These are phyloP conservation scores for Verticillium isaacii DNA, from an alignment of 2,329 filamentous ascomycete genomes.

Conservation along the genomic window DNA sequence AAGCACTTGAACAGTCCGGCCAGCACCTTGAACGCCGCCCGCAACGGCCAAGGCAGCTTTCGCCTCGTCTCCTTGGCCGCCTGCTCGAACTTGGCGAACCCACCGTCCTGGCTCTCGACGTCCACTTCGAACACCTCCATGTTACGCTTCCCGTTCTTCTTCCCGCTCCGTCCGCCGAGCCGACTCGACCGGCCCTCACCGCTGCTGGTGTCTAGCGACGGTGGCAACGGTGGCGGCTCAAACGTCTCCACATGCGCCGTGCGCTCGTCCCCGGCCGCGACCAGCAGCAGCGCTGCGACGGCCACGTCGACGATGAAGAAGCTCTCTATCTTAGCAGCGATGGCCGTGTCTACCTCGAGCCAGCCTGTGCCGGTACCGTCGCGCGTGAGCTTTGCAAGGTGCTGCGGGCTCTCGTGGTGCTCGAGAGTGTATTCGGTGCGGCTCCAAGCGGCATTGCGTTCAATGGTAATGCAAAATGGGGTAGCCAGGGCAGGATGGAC, in stretches of 20 bases:
- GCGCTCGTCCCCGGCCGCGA: constrained; percentile 53
- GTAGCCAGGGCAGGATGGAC: constrained; percentile 59
- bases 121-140: constrained; percentile 58
- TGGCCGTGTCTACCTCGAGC: constrained; percentile 56
- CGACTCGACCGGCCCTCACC: constrained; percentile 24
- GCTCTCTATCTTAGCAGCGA: constrained; percentile 54
- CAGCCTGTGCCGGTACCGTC: constrained; percentile 56
- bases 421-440: constrained; percentile 61
- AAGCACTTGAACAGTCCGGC: constrained; percentile 52
- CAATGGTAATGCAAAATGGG: constrained; percentile 57
- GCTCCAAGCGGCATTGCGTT: constrained; percentile 54
- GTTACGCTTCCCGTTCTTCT: constrained; percentile 26
- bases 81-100: constrained; percentile 31
- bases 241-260: constrained; percentile 48
- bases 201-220: constrained; percentile 16
- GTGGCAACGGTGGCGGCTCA: constrained; percentile 48
- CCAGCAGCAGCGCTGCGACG: constrained; percentile 54
- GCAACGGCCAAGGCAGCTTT: constrained; percentile 44
- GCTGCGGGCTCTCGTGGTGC: constrained; percentile 57
- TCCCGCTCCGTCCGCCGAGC: constrained; percentile 17
- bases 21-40: constrained; percentile 44
- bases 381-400: constrained; percentile 55
- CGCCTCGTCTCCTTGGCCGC: constrained; percentile 33
- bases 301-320: constrained; percentile 61
- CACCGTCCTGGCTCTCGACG: constrained; percentile 55